phyloP scores from a whole-genome alignment of 2,329 filamentous ascomycete species.

The Penicillium frequentans region DNA sequence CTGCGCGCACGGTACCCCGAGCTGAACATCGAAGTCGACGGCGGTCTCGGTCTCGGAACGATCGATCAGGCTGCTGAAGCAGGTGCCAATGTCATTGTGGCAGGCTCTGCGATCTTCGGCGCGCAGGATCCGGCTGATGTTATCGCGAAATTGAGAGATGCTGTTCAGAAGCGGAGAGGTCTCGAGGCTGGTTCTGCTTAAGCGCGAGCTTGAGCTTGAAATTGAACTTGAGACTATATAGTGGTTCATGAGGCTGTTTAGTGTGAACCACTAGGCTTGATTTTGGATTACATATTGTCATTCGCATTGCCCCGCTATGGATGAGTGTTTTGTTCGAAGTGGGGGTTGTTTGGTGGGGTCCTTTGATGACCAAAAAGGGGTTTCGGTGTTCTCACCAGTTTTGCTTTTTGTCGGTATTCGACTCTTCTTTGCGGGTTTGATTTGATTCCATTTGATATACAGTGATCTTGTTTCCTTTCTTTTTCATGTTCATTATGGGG shows the following conservation, averaged over 20 bases:
- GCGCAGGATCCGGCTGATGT: conserved; percentile 85
- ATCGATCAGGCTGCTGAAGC: conserved; percentile 94
- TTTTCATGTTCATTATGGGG: not conserved
- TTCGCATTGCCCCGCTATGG: not conserved
- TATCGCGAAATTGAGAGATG: conserved; percentile 74
- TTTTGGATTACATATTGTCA: not conserved
- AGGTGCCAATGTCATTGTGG: conserved; percentile 96
- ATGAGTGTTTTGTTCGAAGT: not conserved
- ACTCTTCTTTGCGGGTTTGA: not conserved
- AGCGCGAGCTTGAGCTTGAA: not conserved
- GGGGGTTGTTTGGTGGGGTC: not conserved
- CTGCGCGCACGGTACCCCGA: conserved; percentile 83
- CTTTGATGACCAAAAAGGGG: conserved; percentile 13
- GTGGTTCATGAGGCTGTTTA: not conserved
- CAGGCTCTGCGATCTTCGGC: conserved; percentile 92
- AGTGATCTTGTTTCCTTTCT: not conserved
- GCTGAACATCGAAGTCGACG: conserved; percentile 96
- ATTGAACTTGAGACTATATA: not conserved
- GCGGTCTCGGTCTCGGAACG: conserved; percentile 81
- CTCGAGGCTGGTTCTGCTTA: not conserved
- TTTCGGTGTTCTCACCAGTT: conserved; percentile 13
- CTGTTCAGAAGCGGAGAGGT: conserved; percentile 66
- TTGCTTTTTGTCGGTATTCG: not conserved
- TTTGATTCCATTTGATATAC: not conserved
- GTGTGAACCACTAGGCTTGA: not conserved